Percentiles rank a stretch among this genome's conserved stretches.
These are phyloP conservation scores for Meredithiella fracta DNA, from an alignment of 2,329 filamentous ascomycete species.

Conservation along the genomic window DNA sequence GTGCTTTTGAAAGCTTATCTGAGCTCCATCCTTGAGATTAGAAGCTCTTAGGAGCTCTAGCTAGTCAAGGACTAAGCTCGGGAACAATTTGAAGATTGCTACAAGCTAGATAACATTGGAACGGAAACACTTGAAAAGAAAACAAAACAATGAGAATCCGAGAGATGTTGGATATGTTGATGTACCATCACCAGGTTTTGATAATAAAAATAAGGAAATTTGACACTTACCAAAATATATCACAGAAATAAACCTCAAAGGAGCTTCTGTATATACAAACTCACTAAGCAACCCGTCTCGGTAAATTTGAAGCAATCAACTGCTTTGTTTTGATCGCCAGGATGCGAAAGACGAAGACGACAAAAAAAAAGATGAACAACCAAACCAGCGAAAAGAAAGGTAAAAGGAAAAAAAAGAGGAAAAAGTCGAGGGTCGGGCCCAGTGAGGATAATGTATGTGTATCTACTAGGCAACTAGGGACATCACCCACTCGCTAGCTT, in stretches of 20 bases:
- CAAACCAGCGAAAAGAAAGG: neutral
- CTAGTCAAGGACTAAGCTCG: neutral
- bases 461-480: no score
- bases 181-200: no score
- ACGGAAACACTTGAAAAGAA: neutral
- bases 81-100: neutral
- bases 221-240: neutral
- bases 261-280: neutral
- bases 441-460: neutral
- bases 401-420: neutral
- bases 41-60: neutral
- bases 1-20: neutral
- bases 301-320: neutral
- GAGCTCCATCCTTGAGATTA: neutral
- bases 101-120: neutral
- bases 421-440: constrained; percentile 3
- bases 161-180: neutral
- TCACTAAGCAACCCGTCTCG: neutral
- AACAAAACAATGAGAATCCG: neutral
- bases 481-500: no score
- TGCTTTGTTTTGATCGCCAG: neutral
- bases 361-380: neutral
- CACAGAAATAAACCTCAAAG: neutral
- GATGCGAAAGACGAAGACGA: neutral
- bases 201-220: neutral